Evolutionary conservation across 495 filamentous ascomycete genomes (phyloP), one percentile per base, ranked within the genome.

Genomic region (Lindgomyces ingoldianus): DNA sequence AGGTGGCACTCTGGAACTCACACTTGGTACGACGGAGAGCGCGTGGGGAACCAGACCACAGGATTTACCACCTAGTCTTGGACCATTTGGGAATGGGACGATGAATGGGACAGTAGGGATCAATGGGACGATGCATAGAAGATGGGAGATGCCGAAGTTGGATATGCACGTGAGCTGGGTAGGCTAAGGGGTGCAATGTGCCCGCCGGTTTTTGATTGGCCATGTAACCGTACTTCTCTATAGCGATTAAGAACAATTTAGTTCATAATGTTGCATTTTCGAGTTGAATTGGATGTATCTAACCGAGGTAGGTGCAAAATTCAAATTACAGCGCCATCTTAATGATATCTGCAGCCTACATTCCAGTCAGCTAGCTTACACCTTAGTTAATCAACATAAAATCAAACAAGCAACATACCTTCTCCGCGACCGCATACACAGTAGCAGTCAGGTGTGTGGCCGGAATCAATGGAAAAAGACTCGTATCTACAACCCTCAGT

Each of bases 1-100:
- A 39, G 89, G 89, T 9, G 83, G 83, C 70, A 83, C 85, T 70
- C 78, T 91, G 27, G 86, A 90, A 47, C 74, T 93, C 64, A 84
- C 79, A 22, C 74, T 93, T 9, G 89, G 89, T 0, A 69, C 71
- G 18, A 82, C 77, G 26, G 89, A 93, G 74, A 90, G 88, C 68
- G 60, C 65, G 0, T 91, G 89, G 89, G 89, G 88, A 0, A 89
- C 84, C 3, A 71, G 70, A 22, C 75, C 81, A 14, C 78, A 78
- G 51, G 87, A 91, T 73, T 71, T 90, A 50, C 89, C 89, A 53
- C 88, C 89, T 0, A 85, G 82, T 70, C 74, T 64, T 22, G 59
- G 65, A 36, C 65, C 65, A 21, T 58, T 52, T 57, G 64, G 57
- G 19, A 59, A 61, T 46, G 45, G 47, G 45, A 64, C 18, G 18